Base-by-base conservation (phyloP, 371 early-diverging fungal genomes). In the Rhizomucor miehei region DNA sequence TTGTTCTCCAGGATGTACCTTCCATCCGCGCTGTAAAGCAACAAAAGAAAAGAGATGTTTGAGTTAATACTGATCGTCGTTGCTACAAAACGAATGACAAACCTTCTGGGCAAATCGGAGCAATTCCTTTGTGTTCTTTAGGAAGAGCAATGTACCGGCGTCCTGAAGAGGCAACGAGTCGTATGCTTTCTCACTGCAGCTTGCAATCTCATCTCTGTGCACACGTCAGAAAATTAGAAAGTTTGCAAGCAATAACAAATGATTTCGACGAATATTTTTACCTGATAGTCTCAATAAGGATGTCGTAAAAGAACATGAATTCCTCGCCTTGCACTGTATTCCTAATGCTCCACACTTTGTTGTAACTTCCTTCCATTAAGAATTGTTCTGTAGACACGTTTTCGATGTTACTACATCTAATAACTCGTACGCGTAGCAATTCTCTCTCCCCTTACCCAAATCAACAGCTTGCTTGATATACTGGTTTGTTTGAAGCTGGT, bases 311-410 rank as follows among this genome's bases (percentile, higher is more conserved):
- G 66, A 93, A 91, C 60, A 81, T 63, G 67, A 91, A 95, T 66
- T 95, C 95, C 57, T 88, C 84, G 12, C 91, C 91, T 29, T 95
- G 93, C 9, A 94, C 93, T 45, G 89, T 86, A 24, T 78, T 75
- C 66, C 94, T 79, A 54, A 90, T 82, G 62, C 89, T 89, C 94
- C 93, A 93, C 44, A 98, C 95, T 58, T 92, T 89, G 74, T 94
- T 94, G 74, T 96, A 97, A 59, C 89, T 89, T 20, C 98, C 97
- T 68, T 97, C 98, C 96, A 96, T 97, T 66, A 98, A 75, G 51
- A 87, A 91, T 77, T 90, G 91, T 65, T 91, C 92, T 76, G 60
- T 11, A 41, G 6, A 17, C 19, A 43, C 4, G 46, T 5, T 8
- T 6, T 46, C 8, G 44, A 11, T 16, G n/a, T n/a, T n/a, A n/a